Conservation (phyloP, 768 basidiomycete species). For the Auricularia auricula-judae region DNA sequence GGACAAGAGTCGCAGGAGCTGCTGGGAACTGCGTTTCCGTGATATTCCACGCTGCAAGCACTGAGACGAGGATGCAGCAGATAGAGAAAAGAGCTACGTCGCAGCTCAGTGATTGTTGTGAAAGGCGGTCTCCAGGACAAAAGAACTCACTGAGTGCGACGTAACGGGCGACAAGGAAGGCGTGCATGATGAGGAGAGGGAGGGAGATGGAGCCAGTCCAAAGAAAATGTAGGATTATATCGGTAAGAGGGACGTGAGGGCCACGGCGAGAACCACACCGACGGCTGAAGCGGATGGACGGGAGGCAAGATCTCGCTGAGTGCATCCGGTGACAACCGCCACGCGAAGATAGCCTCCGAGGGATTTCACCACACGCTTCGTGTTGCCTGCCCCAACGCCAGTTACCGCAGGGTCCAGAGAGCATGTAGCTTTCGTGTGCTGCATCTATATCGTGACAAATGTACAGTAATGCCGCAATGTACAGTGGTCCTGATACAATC, state of each 20-base stretch:
- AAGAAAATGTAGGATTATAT: background rate
- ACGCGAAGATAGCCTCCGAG: too few species aligned
- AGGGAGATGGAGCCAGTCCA: conserved; percentile 9
- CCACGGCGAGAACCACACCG: background rate
- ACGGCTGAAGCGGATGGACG: background rate
- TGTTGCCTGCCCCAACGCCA: too few species aligned
- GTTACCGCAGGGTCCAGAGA: background rate
- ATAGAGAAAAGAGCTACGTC: background rate
- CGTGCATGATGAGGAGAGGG: conserved; percentile 22
- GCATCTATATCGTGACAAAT: background rate
- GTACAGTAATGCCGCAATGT: background rate
- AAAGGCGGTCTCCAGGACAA: background rate
- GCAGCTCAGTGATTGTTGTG: background rate
- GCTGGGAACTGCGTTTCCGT: background rate
- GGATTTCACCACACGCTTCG: too few species aligned
- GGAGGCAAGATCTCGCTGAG: background rate
- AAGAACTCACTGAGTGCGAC: conserved; percentile 43
- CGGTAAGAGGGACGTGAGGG: background rate
- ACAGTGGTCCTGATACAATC: background rate
- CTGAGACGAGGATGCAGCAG: background rate
- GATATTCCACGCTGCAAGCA: background rate
- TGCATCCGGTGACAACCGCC: too few species aligned
- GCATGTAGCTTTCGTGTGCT: background rate
- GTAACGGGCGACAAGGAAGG: conserved; percentile 44
- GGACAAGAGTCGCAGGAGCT: conserved; percentile 4